Base-by-base conservation (phyloP, 140 eudicot species). In the Ambrosia hybrid region DNA sequence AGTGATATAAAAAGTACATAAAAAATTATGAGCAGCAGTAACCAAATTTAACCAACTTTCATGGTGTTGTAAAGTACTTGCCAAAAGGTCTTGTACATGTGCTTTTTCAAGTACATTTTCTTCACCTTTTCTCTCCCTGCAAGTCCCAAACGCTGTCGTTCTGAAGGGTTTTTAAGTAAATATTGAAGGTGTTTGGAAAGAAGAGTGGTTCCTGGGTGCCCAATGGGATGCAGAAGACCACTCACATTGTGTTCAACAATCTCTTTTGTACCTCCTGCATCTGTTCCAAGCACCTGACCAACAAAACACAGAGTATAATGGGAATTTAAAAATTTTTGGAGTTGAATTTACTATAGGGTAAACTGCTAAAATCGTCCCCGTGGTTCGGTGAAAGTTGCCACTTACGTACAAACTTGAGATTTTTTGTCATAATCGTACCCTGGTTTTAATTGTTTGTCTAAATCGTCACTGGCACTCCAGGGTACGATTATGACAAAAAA, bases 211-310 rank as follows among this genome's bases (percentile, higher is more conserved):
- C 99, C 99, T 0, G 68, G 81, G 65, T 80, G 95, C 17, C 99
- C 99, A 69, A 85, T 37, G 9, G 99, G 92, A 60, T 95, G 97
- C 15, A 95, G 83, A 53, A 95, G 89, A 51, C 99, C 97, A 3
- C 84, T 95, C 46, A 81, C 85, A 52, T 95, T 95, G 70, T 91
- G 89, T 64, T 91, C 91, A 9, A 91, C 96, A 4, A 95, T 91
- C 85, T 91, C 99, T 71, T 80, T 95, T 26, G 97, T 95, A 79
- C 99, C 99, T 41, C 99, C 97, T 17, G 96, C 84, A 82, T 91
- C 91, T 49, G 99, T 95, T 78, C 99, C 99, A n/a, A 95, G 91
- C 58, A 95, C 96, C 99, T 91, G 81, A 66, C 73, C 75, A 77
- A 43, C 5, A 76, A 21, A 82, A n/a, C n/a, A n/a, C n/a, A n/a